phyloP scores from a whole-genome alignment of 1,284 basidiomycete species.

The Naganishia liquefaciens region DNA sequence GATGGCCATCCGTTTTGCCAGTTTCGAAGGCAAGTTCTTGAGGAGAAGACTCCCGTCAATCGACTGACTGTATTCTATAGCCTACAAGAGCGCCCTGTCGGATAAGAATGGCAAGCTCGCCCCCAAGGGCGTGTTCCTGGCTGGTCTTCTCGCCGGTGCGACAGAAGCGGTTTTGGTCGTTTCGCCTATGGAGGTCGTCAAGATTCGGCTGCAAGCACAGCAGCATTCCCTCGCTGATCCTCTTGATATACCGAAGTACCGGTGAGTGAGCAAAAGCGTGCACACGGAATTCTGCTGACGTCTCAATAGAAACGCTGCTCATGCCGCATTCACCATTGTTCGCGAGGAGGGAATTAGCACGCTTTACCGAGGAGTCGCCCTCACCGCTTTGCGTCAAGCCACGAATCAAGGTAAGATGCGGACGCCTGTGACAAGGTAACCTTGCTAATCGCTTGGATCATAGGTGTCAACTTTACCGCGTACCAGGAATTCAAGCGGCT shows the following conservation, averaged over 20 bases:
- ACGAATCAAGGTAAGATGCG: constrained; percentile 83
- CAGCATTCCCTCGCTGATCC: constrained; percentile 97
- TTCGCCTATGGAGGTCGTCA: constrained; percentile 99
- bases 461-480: constrained; percentile 94
- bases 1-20: constrained; percentile 99
- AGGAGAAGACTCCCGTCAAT: background rate
- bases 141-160: constrained; percentile 89
- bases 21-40: constrained; percentile 70
- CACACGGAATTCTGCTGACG: no score
- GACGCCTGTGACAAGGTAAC: background rate
- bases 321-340: constrained; percentile 93
- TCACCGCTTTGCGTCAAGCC: constrained; percentile 93
- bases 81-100: constrained; percentile 67
- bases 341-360: constrained; percentile 85
- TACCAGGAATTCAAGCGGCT: constrained; percentile 95
- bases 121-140: constrained; percentile 70
- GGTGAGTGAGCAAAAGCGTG: constrained; percentile 46
- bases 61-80: constrained; percentile 33
- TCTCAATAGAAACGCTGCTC: constrained; percentile 63
- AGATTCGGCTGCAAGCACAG: constrained; percentile 97
- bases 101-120: constrained; percentile 28
- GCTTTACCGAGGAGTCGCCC: constrained; percentile 86
- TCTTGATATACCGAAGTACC: constrained; percentile 86
- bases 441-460: background rate
- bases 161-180: constrained; percentile 94